Evolutionary conservation across 352 stramenopile species (phyloP).

Genomic region (Phytopythium mirpurense): DNA sequence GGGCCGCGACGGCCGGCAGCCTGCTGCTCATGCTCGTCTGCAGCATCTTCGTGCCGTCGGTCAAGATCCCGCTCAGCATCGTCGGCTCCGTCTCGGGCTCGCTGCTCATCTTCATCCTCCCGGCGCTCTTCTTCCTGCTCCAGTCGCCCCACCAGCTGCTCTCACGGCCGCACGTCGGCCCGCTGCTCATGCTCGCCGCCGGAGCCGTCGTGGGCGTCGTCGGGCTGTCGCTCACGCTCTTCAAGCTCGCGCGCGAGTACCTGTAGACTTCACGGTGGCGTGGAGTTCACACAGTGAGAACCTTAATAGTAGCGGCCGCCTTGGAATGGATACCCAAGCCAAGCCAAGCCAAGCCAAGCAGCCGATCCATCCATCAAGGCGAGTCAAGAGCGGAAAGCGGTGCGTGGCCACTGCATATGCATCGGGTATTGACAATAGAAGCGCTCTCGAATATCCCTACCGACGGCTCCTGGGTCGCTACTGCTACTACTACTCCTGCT

Average conservation of each 20-base stretch:
- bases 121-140: slow-evolving; percentile 71
- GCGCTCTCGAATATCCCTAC: no score
- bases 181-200: slow-evolving; percentile 52
- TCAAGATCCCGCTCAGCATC: slow-evolving; percentile 77
- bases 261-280: slow-evolving; percentile 30
- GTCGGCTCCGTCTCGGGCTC: slow-evolving; percentile 73
- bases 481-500: no score
- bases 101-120: slow-evolving; percentile 79
- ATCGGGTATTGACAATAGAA: no score
- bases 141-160: slow-evolving; percentile 38
- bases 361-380: no score
- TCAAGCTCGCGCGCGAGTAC: slow-evolving; percentile 35
- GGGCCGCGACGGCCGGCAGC: slow-evolving; percentile 40
- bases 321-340: no score
- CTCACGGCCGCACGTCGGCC: slow-evolving; percentile 31
- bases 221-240: slow-evolving; percentile 32
- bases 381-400: no score
- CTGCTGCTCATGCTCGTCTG: slow-evolving; percentile 58
- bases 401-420: no score
- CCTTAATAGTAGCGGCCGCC: no score
- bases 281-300: no score
- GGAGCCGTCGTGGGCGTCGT: slow-evolving; percentile 41
- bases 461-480: no score
- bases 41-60: slow-evolving; percentile 69
- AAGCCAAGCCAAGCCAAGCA: no score